phyloP scores from a whole-genome alignment of 768 basidiomycete genomes.

The Leucocoprinus leucothites region DNA sequence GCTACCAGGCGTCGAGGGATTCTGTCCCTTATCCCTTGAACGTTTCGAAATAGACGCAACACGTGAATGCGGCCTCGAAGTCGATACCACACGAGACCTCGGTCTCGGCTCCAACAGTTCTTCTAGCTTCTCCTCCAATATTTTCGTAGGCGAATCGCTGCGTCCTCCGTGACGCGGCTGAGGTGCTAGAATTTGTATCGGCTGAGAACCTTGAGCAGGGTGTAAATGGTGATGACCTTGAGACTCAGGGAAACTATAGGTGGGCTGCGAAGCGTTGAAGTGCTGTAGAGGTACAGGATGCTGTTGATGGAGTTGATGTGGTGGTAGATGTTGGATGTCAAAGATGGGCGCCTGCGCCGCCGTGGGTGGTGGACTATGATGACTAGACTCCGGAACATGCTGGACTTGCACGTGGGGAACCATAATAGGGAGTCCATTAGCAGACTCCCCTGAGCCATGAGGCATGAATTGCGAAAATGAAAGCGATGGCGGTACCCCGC shows the following conservation, averaged over 20 bases:
- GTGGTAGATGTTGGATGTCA: neutral
- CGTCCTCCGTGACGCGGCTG: conserved; percentile 1
- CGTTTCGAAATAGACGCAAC: neutral
- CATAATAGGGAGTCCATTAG: neutral
- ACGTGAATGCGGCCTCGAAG: neutral
- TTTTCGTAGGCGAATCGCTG: conserved; percentile 7
- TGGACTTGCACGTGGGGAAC: conserved; percentile 3
- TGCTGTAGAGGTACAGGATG: neutral
- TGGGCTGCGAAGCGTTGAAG: neutral
- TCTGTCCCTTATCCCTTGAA: neutral
- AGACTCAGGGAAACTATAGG: neutral
- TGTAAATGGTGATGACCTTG: neutral
- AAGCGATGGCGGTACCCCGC: too few relatives aligned
- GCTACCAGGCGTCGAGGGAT: neutral
- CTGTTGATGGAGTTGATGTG: neutral
- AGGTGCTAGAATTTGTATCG: conserved; percentile 2
- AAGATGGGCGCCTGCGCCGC: neutral
- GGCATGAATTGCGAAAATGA: neutral
- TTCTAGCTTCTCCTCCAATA: conserved; percentile 10
- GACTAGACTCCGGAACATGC: neutral
- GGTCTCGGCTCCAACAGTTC: conserved; percentile 10
- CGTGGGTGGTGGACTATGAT: neutral
- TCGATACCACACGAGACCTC: neutral
- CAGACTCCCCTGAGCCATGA: neutral
- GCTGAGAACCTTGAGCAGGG: neutral